phyloP scores from a whole-genome alignment of 257 asterid species.

The Forsythia suspensa region DNA sequence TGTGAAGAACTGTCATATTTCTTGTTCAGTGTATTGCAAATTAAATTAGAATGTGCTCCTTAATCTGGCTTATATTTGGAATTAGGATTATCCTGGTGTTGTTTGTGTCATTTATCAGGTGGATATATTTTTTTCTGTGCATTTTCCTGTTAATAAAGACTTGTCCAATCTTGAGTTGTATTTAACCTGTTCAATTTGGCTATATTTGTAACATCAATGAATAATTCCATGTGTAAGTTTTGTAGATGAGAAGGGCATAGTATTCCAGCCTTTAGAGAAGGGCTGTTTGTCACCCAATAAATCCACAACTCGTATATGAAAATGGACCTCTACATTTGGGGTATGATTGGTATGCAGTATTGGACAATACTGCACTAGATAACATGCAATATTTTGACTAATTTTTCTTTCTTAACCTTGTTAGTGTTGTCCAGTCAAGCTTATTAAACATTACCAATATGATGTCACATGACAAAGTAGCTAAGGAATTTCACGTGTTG shows the following conservation, averaged over 20 bases:
- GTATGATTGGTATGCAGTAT: neutral
- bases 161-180: neutral
- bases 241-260: neutral
- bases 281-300: neutral
- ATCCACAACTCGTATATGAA: neutral
- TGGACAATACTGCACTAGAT: neutral
- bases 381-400: neutral
- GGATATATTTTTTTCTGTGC: neutral
- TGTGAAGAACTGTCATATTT: neutral
- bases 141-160: neutral
- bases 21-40: neutral
- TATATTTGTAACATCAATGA: neutral
- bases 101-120: neutral
- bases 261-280: neutral
- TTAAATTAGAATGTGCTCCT: neutral
- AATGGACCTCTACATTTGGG: neutral
- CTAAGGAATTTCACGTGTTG: neutral
- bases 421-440: neutral
- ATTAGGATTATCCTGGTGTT: neutral
- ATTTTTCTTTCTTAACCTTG: neutral
- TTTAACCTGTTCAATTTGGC: neutral
- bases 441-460: neutral
- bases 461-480: neutral
- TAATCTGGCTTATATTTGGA: neutral
- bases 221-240: neutral